Evolutionary conservation across 768 basidiomycete genomes (phyloP).

Genomic region (Thelephora aurantiotincta): DNA sequence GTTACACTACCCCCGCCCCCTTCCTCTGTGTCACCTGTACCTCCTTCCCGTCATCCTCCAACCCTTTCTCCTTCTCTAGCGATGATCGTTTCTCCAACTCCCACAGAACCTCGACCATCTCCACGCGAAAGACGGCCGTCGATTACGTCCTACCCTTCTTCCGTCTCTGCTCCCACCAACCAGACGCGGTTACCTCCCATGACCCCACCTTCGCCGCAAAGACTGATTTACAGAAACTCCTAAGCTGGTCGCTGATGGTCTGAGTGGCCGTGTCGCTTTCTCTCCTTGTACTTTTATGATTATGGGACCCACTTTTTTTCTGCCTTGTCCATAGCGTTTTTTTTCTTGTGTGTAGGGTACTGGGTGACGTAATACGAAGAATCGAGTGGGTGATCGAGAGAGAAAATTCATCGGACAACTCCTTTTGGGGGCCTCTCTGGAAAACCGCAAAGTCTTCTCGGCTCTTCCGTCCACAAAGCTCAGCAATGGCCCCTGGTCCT

Average conservation of each 20-base stretch:
- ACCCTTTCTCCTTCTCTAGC: constrained; percentile 45
- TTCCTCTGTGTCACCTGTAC: constrained; percentile 3
- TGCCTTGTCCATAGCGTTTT: not conserved
- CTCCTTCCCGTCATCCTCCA: constrained; percentile 3
- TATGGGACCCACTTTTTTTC: not conserved
- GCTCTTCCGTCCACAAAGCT: too few species aligned
- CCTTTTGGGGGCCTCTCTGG: too few species aligned
- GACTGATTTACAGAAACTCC: not conserved
- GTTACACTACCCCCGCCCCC: constrained; percentile 3
- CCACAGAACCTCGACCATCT: constrained; percentile 11
- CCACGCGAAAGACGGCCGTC: constrained; percentile 9
- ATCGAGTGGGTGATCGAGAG: not conserved
- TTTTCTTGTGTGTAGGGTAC: not conserved
- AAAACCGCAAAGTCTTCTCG: too few species aligned
- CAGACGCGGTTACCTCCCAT: constrained; percentile 4
- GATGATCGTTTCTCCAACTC: constrained; percentile 43
- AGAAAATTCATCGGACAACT: too few species aligned
- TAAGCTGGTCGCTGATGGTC: not conserved
- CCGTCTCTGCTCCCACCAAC: too few species aligned
- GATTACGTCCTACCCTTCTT: not conserved
- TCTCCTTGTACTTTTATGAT: not conserved
- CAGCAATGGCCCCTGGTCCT: not conserved
- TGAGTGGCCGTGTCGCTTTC: too few species aligned
- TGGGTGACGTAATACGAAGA: not conserved
- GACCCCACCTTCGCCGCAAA: constrained; percentile 8